Percentiles rank a stretch among this genome's conserved stretches.
Evolutionary conservation across 495 filamentous ascomycete genomes (phyloP).

Genomic region (Podospora conica): DNA sequence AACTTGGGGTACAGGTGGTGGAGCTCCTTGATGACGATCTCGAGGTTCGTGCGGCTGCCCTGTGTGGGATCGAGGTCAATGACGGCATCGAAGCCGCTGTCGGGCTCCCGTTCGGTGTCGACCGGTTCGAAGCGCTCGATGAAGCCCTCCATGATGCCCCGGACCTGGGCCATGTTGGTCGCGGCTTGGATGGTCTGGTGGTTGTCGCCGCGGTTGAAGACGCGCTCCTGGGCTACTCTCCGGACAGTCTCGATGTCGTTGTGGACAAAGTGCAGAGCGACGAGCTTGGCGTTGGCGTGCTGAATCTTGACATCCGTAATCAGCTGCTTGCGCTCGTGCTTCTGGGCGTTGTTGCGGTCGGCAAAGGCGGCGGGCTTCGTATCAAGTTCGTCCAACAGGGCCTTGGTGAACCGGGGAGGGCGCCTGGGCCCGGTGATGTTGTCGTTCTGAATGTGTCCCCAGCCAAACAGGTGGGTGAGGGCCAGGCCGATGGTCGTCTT

Average conservation of each 20-base stretch:
- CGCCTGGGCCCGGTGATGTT: constrained; percentile 78
- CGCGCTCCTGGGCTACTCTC: constrained; percentile 67
- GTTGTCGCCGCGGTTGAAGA: constrained; percentile 84
- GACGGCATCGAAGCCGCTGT: constrained; percentile 69
- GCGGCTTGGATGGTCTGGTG: constrained; percentile 95
- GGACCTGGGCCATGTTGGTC: constrained; percentile 57
- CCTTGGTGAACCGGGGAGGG: constrained; percentile 63
- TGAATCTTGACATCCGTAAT: constrained; percentile 65
- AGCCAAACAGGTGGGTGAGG: constrained; percentile 74
- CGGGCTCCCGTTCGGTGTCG: constrained; percentile 56
- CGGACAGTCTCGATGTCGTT: constrained; percentile 63
- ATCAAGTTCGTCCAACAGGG: constrained; percentile 54
- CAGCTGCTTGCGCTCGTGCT: constrained; percentile 78
- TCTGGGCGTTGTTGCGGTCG: constrained; percentile 90
- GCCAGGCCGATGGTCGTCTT: constrained; percentile 92
- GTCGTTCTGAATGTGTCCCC: constrained; percentile 96
- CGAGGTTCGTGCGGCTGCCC: constrained; percentile 78
- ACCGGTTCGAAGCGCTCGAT: constrained; percentile 74
- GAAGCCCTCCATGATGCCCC: constrained; percentile 95
- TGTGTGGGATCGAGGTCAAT: constrained; percentile 77
- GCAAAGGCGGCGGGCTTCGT: constrained; percentile 70
- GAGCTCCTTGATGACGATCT: constrained; percentile 65
- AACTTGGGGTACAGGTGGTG: constrained; percentile 68
- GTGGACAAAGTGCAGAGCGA: constrained; percentile 93
- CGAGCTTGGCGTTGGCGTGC: constrained; percentile 58